A percentile compares a stretch with the other conserved stretches of the same genome.
Evolutionary conservation across 257 asterid species (phyloP).

Genomic region (Fraxinus americana): DNA sequence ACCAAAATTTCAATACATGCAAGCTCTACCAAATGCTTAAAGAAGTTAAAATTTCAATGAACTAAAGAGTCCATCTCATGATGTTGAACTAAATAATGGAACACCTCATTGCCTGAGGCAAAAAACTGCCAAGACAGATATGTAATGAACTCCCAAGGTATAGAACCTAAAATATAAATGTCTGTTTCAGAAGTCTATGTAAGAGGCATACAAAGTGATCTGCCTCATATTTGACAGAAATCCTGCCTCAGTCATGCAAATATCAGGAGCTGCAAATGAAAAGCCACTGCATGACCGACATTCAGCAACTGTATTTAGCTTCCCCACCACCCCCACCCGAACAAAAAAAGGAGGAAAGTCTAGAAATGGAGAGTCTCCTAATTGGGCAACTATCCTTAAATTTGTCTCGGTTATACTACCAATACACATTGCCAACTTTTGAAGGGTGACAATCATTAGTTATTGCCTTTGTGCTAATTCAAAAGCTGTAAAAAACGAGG

Average conservation of each 20-base stretch:
- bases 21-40: neutral
- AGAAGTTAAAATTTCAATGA: neutral
- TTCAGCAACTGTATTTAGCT: neutral
- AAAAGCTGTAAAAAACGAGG: neutral
- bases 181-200: neutral
- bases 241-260: neutral
- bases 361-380: neutral
- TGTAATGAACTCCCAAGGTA: neutral
- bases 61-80: neutral
- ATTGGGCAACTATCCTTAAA: neutral
- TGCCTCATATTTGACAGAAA: neutral
- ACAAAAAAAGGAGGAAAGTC: neutral
- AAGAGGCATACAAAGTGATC: neutral
- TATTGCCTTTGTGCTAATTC: neutral
- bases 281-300: neutral
- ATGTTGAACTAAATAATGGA: neutral
- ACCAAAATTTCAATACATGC: neutral
- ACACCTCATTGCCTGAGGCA: neutral
- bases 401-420: neutral
- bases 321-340: neutral
- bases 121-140: constrained; percentile 1
- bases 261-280: neutral
- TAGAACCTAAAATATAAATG: neutral
- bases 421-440: neutral
- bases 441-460: neutral